phyloP scores from a whole-genome alignment of 495 filamentous ascomycete genomes.

The Cairneyella variabilis region DNA sequence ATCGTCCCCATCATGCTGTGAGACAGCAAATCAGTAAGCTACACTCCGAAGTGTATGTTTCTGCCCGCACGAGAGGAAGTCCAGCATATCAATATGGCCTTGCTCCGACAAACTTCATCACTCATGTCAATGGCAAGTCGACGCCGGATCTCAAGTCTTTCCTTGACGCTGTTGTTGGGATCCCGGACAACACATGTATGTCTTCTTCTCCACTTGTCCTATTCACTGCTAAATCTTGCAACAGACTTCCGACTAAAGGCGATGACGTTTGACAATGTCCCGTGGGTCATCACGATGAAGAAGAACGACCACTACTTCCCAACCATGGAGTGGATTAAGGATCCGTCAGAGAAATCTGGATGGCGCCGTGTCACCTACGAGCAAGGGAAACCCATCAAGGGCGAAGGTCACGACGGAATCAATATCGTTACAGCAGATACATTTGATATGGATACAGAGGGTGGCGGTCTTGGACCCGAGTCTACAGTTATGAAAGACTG shows the following conservation, averaged over 20 bases:
- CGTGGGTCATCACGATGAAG: constrained; percentile 98
- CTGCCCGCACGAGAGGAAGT: constrained; percentile 75
- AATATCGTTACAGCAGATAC: constrained; percentile 16
- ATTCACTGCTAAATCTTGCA: constrained; percentile 17
- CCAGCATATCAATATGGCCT: constrained; percentile 91
- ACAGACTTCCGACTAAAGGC: constrained; percentile 86
- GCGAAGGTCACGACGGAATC: constrained; percentile 37
- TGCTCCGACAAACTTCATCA: constrained; percentile 95
- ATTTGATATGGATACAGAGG: constrained; percentile 22
- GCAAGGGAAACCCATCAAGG: constrained; percentile 46
- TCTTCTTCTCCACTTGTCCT: constrained; percentile 10
- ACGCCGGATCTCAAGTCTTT: constrained; percentile 81
- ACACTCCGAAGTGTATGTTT: constrained; percentile 97
- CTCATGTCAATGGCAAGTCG: constrained; percentile 82
- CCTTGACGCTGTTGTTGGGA: constrained; percentile 71
- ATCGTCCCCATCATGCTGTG: constrained; percentile 93
- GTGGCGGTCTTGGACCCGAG: constrained; percentile 11
- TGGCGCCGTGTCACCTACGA: constrained; percentile 74
- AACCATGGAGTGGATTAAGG: constrained; percentile 82
- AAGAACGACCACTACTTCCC: constrained; percentile 99
- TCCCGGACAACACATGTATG: constrained; percentile 88
- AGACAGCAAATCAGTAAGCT: constrained; percentile 94
- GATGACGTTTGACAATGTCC: constrained; percentile 95
- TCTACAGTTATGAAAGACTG: too few species aligned
- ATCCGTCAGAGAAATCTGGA: constrained; percentile 54